Base-by-base conservation (phyloP, 2,329 filamentous ascomycete species). In the Botrytis fragariae region DNA sequence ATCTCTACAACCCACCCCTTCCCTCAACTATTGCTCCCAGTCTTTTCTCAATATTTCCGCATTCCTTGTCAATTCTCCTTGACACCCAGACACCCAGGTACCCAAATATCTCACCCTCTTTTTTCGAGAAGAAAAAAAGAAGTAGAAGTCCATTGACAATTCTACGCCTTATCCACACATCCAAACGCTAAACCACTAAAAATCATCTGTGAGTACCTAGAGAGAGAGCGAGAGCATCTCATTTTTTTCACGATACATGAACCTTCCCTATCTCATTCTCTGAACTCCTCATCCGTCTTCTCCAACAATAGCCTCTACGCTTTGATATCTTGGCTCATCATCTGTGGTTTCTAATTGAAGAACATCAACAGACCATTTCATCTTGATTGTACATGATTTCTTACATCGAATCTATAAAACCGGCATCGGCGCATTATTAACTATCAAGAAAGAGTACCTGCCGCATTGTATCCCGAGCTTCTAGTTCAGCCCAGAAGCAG, bases 381-480 rank as follows among this genome's bases (percentile, higher is more conserved):
- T 42, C 65, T 25, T 42, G 48, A 68, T 32, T 54, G 22, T 54
- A 32, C 29, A 65, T 35, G 35, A 65, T 48, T 35, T 44, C 18
- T 44, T 29, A 48, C n/a, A 25, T 68, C n/a, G 32, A 42, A 68
- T 57, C 48, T 68, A 25, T 44, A 32, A 57, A 42, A 42, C 57
- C 20, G 35, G 39, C 39, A 57, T 68, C 35, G n/a, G 65, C 65
- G 65, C 65, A 68, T 37, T 68, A 32, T 69, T n/a, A 60, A 57
- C n/a, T 12, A 72, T 72, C 42, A 51, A 32, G n/a, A 72, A 72
- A 42, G 37, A 72, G 71, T 69, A 60, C 71, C 71, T 69, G 71
- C 71, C 71, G 54, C 71, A 72, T 69, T 72, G 71, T 69, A 72
- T 72, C 71, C 71, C 71, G 71, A 72, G 71, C 71, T 72, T 72